Evolutionary conservation across 495 filamentous ascomycete genomes (phyloP), one percentile per base, ranked within the genome.

Genomic region (Parmelia sp.): DNA sequence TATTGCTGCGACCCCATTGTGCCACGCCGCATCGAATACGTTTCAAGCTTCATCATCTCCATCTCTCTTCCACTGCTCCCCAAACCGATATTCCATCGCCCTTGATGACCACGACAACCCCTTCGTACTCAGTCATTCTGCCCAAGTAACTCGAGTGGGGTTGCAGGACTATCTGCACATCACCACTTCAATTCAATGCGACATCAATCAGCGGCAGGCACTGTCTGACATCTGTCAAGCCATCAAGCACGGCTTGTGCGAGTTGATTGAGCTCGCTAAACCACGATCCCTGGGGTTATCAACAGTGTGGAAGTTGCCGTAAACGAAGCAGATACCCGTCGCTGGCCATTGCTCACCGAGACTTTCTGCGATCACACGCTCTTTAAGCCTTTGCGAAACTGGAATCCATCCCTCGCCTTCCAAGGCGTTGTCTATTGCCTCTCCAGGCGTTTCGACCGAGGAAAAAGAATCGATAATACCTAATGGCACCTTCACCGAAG

Each of bases 401-500:
- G 23, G 51, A 57, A 29, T 57, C 61, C 36, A 45, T 36, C 51
- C 4, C 61, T 63, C 51, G 29, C 37, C n/a, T n/a, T 33, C 39
- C 23, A 31, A 29, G 49, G 27, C 31, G 17, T 37, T 57, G 51
- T 19, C 49, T 57, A 14, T 42, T 14, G 9, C 44, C 62, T 45
- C 29, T 37, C 29, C 35, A 27, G 40, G 58, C 62, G 42, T 49
- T 31, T 64, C 62, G 33, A 31, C 42, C 37, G 35, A 33, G 25
- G 63, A 25, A 25, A 61, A 44, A 23, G 27, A 40, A 35, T 27
- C 45, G 36, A 44, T 65, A 64, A 64, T 58, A 49, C 80, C 90
- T 94, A 90, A 97, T 97, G 94, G 88, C 90, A 79, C 91, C 89
- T 75, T 84, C 84, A 58, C 79, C 83, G 57, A 82, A 84, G 69